Evolutionary conservation across 345 rosid genomes (phyloP), one percentile per base, ranked within the genome.

Genomic region (Hypericum perforatum): DNA sequence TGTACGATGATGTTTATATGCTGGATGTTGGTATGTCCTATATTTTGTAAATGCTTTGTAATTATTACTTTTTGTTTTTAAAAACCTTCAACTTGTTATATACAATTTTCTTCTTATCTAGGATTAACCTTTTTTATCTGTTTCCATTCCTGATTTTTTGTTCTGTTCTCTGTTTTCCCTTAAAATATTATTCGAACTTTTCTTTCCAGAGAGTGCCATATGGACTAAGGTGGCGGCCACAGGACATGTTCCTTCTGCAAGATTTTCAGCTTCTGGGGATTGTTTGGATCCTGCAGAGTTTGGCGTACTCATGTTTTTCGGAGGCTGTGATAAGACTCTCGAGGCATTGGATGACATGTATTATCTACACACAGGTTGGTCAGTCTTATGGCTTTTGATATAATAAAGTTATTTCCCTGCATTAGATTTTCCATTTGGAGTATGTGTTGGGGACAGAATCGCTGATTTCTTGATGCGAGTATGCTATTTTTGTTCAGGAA

Each of bases 311-410:
- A 70, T 82, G 56, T 74, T 94, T 61, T 60, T 84, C 10, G 99
- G 99, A 64, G 99, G 99, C 56, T 94, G 97, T 76, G 82, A 82
- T 69, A 94, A 78, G 76, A 79, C 74, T 63, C 99, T 89, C 5
- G 99, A 94, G 79, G 97, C 99, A 50, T 63, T 94, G 58, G 95
- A 89, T 68, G 95, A 89, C 66, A 86, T 89, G 82, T 84, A 78
- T 74, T 86, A 74, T 76, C 69, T 89, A 55, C 61, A 86, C 65
- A 94, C 97, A 80, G 97, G 97, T 94, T 64, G 16, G 55, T 11
- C 22, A 43, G 45, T 12, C 55, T 37, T 66, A 51, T 50, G 41
- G 44, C 3, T 14, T 53, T 58, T 22, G 4, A 22, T 22, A 4
- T 22, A 22, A 22, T 22, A 22, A 4, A 22, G 32, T 22, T 22